phyloP scores from a whole-genome alignment of 305 asterid species.

The Fraxinus floribunda region DNA sequence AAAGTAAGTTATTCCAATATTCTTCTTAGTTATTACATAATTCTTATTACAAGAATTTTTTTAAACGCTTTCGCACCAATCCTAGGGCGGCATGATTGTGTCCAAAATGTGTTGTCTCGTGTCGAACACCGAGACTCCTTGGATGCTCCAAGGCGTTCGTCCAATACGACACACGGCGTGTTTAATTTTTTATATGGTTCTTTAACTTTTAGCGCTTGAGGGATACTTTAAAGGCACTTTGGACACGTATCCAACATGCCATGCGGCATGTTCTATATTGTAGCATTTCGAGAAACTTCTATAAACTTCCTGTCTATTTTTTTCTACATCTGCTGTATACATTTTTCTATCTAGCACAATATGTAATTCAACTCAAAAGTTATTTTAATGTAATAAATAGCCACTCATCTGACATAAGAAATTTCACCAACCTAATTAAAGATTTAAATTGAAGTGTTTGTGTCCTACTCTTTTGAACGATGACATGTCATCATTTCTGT shows the following conservation, averaged over 20 bases:
- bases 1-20: no score
- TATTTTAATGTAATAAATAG: not conserved
- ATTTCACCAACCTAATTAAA: not conserved
- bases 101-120: not conserved
- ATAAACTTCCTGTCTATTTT: not conserved
- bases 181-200: not conserved
- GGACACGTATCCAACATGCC: not conserved
- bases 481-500: not conserved
- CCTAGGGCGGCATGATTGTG: not conserved
- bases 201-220: not conserved
- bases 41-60: not conserved
- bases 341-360: not conserved
- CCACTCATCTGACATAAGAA: not conserved
- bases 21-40: not conserved
- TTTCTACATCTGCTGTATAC: not conserved
- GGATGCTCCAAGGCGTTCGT: not conserved
- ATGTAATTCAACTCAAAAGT: not conserved
- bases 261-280: not conserved
- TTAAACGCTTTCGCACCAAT: not conserved
- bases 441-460: not conserved
- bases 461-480: not conserved
- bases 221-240: not conserved
- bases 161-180: not conserved
- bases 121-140: not conserved
- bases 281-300: not conserved